Percentiles rank a stretch among this genome's conserved stretches.
These are phyloP conservation scores for Xylariaceae sp. DNA, from an alignment of 2,329 filamentous ascomycete species.

Conservation along the genomic window DNA sequence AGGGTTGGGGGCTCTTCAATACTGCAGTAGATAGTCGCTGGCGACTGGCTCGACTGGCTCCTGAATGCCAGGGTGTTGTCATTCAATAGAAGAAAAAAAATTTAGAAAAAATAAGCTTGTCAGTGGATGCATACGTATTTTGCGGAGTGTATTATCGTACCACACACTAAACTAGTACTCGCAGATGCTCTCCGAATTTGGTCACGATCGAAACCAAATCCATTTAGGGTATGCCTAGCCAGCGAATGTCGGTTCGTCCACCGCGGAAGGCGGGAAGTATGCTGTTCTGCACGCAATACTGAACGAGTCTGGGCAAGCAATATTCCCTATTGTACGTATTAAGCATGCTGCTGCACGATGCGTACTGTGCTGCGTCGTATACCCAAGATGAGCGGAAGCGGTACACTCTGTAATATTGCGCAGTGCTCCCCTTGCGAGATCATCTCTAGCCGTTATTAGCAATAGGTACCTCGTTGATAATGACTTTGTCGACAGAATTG, in stretches of 20 bases:
- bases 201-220: constrained; percentile 29
- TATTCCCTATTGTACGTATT: constrained; percentile 1
- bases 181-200: constrained; percentile 29
- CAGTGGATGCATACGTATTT: background rate
- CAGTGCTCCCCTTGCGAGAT: constrained; percentile 15
- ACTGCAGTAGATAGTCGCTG: constrained; percentile 1
- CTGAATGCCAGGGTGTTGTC: background rate
- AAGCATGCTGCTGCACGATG: constrained; percentile 11
- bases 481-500: constrained; percentile 15
- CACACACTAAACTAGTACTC: constrained; percentile 13
- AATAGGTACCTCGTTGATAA: constrained; percentile 18
- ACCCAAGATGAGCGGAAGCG: constrained; percentile 7
- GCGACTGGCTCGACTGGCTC: background rate
- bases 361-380: constrained; percentile 20
- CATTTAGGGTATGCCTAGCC: constrained; percentile 31
- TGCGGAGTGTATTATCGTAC: background rate
- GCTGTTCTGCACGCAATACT: constrained; percentile 33
- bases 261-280: constrained; percentile 42
- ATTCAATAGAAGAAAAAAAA: background rate
- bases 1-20: constrained; percentile 13
- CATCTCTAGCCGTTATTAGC: constrained; percentile 25
- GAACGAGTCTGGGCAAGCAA: background rate
- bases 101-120: background rate
- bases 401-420: background rate
- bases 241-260: constrained; percentile 29